Evolutionary conservation across 352 stramenopile genomes (phyloP).

Genomic region (Globisporangium okanoganense): DNA sequence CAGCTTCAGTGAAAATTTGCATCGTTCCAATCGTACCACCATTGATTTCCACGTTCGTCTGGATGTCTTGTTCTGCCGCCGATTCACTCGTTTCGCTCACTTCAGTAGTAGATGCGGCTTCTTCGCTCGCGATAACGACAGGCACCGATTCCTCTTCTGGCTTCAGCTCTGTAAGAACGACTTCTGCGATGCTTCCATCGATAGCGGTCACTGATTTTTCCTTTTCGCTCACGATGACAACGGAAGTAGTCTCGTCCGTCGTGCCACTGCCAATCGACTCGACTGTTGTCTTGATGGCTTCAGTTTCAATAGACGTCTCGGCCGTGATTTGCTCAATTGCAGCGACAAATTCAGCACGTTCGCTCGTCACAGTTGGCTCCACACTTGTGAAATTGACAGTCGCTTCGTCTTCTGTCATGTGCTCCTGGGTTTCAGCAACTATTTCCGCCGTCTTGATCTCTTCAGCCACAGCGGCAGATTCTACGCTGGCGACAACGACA

Average conservation of each 20-base stretch:
- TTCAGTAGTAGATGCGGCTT: neutral
- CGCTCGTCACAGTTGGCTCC: neutral
- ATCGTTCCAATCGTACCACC: neutral
- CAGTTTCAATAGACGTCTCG: neutral
- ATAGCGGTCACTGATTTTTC: neutral
- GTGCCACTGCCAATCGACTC: neutral
- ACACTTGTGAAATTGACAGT: neutral
- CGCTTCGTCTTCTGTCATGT: neutral
- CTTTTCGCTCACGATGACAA: neutral
- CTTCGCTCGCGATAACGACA: neutral
- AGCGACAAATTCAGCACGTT: neutral
- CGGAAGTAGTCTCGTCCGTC: neutral
- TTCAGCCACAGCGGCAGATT: neutral
- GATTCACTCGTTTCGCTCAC: neutral
- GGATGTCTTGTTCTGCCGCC: neutral
- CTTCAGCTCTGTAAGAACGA: neutral
- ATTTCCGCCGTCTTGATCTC: neutral
- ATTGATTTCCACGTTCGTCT: neutral
- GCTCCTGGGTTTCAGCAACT: neutral
- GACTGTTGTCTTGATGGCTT: neutral
- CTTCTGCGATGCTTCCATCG: neutral
- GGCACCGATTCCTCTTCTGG: neutral
- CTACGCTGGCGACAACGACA: neutral
- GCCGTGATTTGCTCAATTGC: neutral
- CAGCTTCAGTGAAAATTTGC: neutral